Evolutionary conservation across 1,139 yeast genomes (phyloP).

Genomic region (Diutina scorzettiae): DNA sequence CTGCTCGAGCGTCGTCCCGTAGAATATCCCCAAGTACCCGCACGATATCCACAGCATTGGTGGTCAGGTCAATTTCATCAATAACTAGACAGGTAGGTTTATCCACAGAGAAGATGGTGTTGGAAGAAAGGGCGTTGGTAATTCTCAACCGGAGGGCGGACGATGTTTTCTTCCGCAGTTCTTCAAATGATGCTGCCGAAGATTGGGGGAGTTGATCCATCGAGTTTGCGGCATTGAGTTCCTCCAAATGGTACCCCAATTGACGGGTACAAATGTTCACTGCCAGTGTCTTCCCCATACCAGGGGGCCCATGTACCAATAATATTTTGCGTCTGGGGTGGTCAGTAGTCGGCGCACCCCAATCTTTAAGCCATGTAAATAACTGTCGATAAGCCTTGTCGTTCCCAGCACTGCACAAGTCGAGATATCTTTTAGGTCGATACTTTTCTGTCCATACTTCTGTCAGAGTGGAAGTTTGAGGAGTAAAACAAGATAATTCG

Average conservation of each 20-base stretch:
- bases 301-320: slow-evolving; percentile 85
- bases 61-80: slow-evolving; percentile 88
- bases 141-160: slow-evolving; percentile 37
- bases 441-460: slow-evolving; percentile 72
- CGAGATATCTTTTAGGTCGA: slow-evolving; percentile 57
- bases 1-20: slow-evolving; percentile 44
- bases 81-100: slow-evolving; percentile 73
- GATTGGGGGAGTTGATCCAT: slow-evolving; percentile 26
- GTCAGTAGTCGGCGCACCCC: slow-evolving; percentile 62
- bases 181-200: slow-evolving; percentile 48
- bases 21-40: slow-evolving; percentile 51
- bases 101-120: slow-evolving; percentile 46
- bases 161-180: slow-evolving; percentile 17
- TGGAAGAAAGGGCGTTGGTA: slow-evolving; percentile 48
- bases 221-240: slow-evolving; percentile 81
- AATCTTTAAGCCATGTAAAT: slow-evolving; percentile 68
- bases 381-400: slow-evolving; percentile 65
- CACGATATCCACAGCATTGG: slow-evolving; percentile 66
- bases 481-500: slow-evolving; percentile 7
- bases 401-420: slow-evolving; percentile 62
- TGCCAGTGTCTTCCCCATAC: slow-evolving; percentile 88
- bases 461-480: slow-evolving; percentile 7
- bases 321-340: slow-evolving; percentile 65
- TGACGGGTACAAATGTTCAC: slow-evolving; percentile 79
- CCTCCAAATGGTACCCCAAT: slow-evolving; percentile 70